Evolutionary conservation across 306 rosid species (phyloP).

Genomic region (Vigna trinervia): DNA sequence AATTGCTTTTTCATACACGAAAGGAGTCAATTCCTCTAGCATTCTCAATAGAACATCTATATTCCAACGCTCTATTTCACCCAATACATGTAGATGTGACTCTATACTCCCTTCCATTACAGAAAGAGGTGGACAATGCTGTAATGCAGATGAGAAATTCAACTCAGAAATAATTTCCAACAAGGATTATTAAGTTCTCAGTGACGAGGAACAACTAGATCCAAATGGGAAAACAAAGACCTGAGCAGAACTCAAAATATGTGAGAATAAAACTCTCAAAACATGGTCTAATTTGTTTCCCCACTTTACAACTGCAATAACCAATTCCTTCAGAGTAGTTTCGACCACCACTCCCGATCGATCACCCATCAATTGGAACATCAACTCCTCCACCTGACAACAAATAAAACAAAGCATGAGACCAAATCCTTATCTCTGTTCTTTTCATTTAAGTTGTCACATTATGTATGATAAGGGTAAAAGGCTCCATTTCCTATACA

Average conservation of each 20-base stretch:
- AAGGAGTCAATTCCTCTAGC: conserved; percentile 75
- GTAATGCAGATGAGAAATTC: conserved; percentile 42
- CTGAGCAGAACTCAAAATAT: conserved; percentile 75
- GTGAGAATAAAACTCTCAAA: conserved; percentile 71
- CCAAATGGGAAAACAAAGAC: conserved; percentile 50
- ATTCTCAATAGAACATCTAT: conserved; percentile 78
- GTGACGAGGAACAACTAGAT: conserved; percentile 28
- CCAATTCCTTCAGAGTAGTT: conserved; percentile 74
- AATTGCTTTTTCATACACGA: conserved; percentile 70
- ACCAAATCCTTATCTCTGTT: conserved; percentile 44
- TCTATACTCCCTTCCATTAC: conserved; percentile 86
- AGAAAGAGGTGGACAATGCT: conserved; percentile 94
- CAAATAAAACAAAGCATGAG: conserved; percentile 54
- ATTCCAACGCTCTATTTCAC: conserved; percentile 95
- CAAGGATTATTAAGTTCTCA: conserved; percentile 27
- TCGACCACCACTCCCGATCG: conserved; percentile 98
- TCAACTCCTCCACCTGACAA: conserved; percentile 89
- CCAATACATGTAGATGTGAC: conserved; percentile 82
- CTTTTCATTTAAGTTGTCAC: conserved; percentile 44
- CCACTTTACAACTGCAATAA: conserved; percentile 88
- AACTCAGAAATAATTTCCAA: conserved; percentile 32
- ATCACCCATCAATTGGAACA: conserved; percentile 92
- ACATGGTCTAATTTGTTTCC: conserved; percentile 85
- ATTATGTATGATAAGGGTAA: conserved; percentile 53
- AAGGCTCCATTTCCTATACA: conserved; percentile 78